Evolutionary conservation across 2,329 filamentous ascomycete genomes (phyloP).

Genomic region (Lecanicillium sp.): DNA sequence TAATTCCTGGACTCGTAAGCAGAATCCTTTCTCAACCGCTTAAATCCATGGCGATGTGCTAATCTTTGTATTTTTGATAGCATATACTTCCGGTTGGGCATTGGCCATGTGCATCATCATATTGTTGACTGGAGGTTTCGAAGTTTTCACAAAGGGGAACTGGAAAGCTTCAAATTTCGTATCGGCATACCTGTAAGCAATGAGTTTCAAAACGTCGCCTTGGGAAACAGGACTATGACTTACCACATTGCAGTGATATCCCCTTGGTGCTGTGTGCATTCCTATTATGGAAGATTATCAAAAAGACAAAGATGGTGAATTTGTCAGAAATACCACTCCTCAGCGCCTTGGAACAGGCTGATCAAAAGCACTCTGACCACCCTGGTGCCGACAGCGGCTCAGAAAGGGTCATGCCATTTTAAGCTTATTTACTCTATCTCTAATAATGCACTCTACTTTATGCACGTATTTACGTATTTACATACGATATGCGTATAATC

Average conservation of each 20-base stretch:
- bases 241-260: constrained; percentile 42
- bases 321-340: constrained; percentile 43
- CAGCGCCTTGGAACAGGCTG: constrained; percentile 41
- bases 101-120: constrained; percentile 55
- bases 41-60: too few species aligned
- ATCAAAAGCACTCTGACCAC: constrained; percentile 14
- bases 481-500: too few species aligned
- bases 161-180: constrained; percentile 51
- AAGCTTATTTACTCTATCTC: too few species aligned
- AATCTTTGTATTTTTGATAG: too few species aligned
- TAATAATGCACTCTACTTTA: too few species aligned
- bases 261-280: constrained; percentile 49
- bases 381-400: not conserved
- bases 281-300: constrained; percentile 56
- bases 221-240: constrained; percentile 9
- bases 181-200: constrained; percentile 49
- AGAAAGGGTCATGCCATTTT: too few species aligned
- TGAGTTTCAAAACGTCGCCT: constrained; percentile 6
- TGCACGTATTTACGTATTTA: too few species aligned
- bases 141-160: constrained; percentile 50
- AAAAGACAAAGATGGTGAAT: constrained; percentile 48
- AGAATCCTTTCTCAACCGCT: too few species aligned
- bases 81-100: constrained; percentile 51
- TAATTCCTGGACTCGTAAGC: constrained; percentile 52
- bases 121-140: constrained; percentile 62